These are phyloP conservation scores for Trifolium fragiferum DNA, from an alignment of 306 rosid species.

Conservation along the genomic window DNA sequence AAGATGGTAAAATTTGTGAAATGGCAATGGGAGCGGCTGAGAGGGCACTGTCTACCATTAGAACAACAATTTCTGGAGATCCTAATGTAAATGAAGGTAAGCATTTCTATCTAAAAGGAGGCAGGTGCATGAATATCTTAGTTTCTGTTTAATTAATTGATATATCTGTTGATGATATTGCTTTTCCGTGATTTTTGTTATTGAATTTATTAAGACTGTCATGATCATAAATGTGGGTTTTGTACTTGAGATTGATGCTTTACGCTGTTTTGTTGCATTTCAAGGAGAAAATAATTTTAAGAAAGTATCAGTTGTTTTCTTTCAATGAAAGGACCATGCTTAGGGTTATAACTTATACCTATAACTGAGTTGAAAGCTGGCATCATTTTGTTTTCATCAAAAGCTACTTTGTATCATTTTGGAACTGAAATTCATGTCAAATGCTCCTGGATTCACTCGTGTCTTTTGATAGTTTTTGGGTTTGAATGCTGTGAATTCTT, in stretches of 20 bases:
- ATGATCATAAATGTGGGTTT: conserved; percentile 1
- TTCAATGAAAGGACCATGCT: background rate
- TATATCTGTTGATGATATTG: conserved; percentile 23
- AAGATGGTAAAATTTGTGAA: conserved; percentile 54
- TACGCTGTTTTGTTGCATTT: conserved; percentile 25
- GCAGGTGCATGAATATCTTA: conserved; percentile 23
- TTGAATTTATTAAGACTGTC: background rate
- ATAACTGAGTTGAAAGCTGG: conserved; percentile 28
- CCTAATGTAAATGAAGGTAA: conserved; percentile 62
- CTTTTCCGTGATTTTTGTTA: background rate
- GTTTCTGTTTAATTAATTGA: conserved; percentile 24
- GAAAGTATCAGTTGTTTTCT: conserved; percentile 9
- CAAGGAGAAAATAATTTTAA: conserved; percentile 19
- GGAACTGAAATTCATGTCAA: conserved; percentile 25
- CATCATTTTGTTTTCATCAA: background rate
- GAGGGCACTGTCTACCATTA: conserved; percentile 71
- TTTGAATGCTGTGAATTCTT: conserved; percentile 1
- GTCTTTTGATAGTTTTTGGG: conserved; percentile 14
- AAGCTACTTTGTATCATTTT: background rate
- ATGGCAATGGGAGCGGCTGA: conserved; percentile 79
- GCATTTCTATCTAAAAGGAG: conserved; percentile 23
- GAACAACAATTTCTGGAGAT: conserved; percentile 50
- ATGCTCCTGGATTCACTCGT: conserved; percentile 13
- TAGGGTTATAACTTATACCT: conserved; percentile 2
- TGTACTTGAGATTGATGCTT: conserved; percentile 15